phyloP scores from a whole-genome alignment of 2,329 filamentous ascomycete species.

The Pseudocercospora fijiensis region DNA sequence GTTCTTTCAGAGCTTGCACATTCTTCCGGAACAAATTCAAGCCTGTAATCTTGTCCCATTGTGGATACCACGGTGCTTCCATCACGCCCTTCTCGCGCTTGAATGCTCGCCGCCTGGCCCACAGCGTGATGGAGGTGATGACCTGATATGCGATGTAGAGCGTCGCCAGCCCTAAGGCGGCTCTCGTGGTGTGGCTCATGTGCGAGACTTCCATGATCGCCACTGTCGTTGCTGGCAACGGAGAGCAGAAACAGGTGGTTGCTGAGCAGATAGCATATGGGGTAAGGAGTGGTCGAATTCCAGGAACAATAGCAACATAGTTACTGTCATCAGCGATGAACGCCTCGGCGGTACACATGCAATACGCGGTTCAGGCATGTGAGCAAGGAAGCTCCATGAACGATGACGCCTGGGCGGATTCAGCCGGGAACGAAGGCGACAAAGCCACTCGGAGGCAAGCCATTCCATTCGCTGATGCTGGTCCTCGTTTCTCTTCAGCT shows the following conservation, averaged over 20 bases:
- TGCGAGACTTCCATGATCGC: constrained; percentile 20
- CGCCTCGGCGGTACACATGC: not conserved
- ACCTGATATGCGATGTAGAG: constrained; percentile 40
- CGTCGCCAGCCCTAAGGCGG: constrained; percentile 35
- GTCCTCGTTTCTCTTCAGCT: not conserved
- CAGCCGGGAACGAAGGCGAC: not conserved
- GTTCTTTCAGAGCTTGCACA: constrained; percentile 40
- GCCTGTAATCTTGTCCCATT: constrained; percentile 57
- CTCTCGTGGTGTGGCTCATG: constrained; percentile 21
- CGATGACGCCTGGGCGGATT: not conserved
- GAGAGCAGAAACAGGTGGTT: not conserved
- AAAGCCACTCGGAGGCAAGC: not conserved
- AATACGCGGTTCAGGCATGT: constrained; percentile 1
- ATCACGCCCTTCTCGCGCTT: constrained; percentile 50
- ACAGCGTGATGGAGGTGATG: constrained; percentile 39
- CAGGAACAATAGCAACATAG: not conserved
- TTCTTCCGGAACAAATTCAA: constrained; percentile 50
- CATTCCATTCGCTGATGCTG: not conserved
- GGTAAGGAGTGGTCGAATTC: not conserved
- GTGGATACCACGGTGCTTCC: constrained; percentile 48
- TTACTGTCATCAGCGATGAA: not conserved
- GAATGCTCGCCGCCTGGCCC: constrained; percentile 40
- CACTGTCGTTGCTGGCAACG: not conserved
- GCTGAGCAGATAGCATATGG: not conserved
- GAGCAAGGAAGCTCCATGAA: constrained; percentile 3